A percentile compares a stretch with the other conserved stretches of the same genome.
Conservation (phyloP, 2,329 filamentous ascomycete genomes). For the Paramyrothecium sp. region DNA sequence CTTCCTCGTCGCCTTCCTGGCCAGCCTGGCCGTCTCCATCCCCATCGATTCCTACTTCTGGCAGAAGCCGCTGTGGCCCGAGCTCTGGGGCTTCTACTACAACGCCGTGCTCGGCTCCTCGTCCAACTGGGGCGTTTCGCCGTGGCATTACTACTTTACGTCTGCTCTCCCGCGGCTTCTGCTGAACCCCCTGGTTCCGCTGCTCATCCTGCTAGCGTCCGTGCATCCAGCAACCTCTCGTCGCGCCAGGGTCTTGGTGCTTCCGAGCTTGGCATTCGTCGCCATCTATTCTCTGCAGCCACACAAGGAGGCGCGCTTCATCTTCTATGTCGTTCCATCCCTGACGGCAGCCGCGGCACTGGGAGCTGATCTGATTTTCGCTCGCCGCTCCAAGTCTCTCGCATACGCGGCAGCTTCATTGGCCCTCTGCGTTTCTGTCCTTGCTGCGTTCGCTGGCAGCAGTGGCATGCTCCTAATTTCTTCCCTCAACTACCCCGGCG, state of each 20-base stretch:
- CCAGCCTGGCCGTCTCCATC: conserved; percentile 69
- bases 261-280: conserved; percentile 72
- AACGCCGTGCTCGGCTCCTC: conserved; percentile 85
- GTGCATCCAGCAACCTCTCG: conserved; percentile 42
- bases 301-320: conserved; percentile 95
- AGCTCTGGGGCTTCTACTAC: conserved; percentile 85
- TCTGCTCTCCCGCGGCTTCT: conserved; percentile 80
- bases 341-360: conserved; percentile 76
- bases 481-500: conserved; percentile 91
- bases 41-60: conserved; percentile 91
- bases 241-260: conserved; percentile 47
- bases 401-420: conserved; percentile 55
- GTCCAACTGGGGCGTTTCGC: conserved; percentile 82
- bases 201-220: conserved; percentile 55
- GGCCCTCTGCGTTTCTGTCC: conserved; percentile 56
- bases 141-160: conserved; percentile 83
- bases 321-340: conserved; percentile 82
- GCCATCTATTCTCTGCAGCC: conserved; percentile 82
- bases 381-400: conserved; percentile 60
- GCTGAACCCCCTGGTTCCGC: conserved; percentile 69
- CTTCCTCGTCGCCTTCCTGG: conserved; percentile 61
- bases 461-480: conserved; percentile 72
- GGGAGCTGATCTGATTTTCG: conserved; percentile 69
- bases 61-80: conserved; percentile 85
- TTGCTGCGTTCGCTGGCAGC: conserved; percentile 59